Percentiles rank a stretch among this genome's conserved stretches.
Conservation (phyloP, 768 basidiomycete genomes). For the Mycena pura region DNA sequence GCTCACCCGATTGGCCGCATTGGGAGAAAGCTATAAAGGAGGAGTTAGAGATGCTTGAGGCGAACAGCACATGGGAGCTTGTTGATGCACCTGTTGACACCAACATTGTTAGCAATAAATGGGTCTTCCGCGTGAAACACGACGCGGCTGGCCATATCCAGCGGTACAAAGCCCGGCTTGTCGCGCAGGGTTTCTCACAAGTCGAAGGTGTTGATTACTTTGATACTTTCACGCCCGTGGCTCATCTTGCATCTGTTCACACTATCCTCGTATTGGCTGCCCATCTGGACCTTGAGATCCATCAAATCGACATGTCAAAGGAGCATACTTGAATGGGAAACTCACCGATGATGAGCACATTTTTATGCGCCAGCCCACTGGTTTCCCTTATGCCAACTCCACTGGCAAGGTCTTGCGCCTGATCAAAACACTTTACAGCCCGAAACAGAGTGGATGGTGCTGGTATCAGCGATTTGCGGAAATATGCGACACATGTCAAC, state of each 20-base stretch:
- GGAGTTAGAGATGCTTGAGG: constrained; percentile 20
- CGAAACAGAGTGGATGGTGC: constrained; percentile 12
- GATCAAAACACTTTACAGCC: constrained; percentile 10
- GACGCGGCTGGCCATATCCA: too few species aligned
- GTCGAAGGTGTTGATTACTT: constrained; percentile 37
- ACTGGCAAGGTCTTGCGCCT: constrained; percentile 6
- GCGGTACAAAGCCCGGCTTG: too few species aligned
- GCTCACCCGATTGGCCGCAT: constrained; percentile 26
- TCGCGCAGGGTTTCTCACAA: too few species aligned
- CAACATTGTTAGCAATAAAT: neutral
- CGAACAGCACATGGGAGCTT: constrained; percentile 19
- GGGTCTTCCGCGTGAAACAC: constrained; percentile 38
- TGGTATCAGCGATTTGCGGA: constrained; percentile 16
- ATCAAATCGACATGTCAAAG: constrained; percentile 39
- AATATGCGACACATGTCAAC: neutral
- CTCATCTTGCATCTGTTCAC: constrained; percentile 12
- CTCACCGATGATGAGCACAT: constrained; percentile 28
- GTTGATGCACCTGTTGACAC: constrained; percentile 20
- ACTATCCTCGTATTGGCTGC: constrained; percentile 37
- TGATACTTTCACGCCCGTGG: constrained; percentile 20
- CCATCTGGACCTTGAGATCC: constrained; percentile 32
- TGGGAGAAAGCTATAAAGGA: constrained; percentile 29
- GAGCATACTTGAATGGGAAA: constrained; percentile 19
- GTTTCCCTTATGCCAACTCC: constrained; percentile 20
- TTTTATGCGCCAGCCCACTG: constrained; percentile 42